Base-by-base conservation (phyloP, 495 filamentous ascomycete genomes). In the Pyronema domesticum region DNA sequence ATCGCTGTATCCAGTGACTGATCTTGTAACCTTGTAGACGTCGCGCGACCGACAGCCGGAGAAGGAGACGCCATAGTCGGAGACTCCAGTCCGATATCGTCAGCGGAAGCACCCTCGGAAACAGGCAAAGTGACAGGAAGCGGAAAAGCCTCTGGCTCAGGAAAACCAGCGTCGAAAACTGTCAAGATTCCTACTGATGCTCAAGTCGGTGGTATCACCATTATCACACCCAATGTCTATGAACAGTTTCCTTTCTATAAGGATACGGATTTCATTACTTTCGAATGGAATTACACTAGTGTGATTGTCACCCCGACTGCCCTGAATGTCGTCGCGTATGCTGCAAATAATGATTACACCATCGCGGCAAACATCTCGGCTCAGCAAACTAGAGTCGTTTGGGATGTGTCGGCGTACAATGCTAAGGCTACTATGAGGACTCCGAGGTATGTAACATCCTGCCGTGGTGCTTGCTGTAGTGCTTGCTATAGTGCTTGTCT, bases 201-300 rank as follows among this genome's bases (percentile, higher is more conserved):
- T 71, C 80, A 48, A 76, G 79, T 80, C 3, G 91, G 91, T 35
- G 80, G 80, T 54, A 75, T 95, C 33, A 72, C 76, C n/a, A 86
- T 96, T 85, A 68, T 87, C 42, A 88, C 80, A 1, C 91, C 91
- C 0, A 70, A 71, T 34, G 56, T 68, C 3, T 68, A 73, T 0
- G 73, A 72, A 5, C 76, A 78, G 7, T 70, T 77, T 4, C 78
- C 80, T 57, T 85, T 86, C 64, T 96, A 86, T 79, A 89, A 89
- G 68, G 83, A 96, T 64, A 85, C 83, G 14, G 80, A 95, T 37
- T 74, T 74, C 52, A 72, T 94, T 13, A 95, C 87, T 0, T 89
- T 89, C 68, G 80, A 71, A 0, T 98, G 89, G 89, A 95, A 95
- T 69, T 96, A 95, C 71, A 98, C 91, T 1, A 86, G 82, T 44